Percentiles rank a stretch among this genome's conserved stretches.
Conservation (phyloP, 805 yeast species). For the Pichia rugopelliculosa region DNA sequence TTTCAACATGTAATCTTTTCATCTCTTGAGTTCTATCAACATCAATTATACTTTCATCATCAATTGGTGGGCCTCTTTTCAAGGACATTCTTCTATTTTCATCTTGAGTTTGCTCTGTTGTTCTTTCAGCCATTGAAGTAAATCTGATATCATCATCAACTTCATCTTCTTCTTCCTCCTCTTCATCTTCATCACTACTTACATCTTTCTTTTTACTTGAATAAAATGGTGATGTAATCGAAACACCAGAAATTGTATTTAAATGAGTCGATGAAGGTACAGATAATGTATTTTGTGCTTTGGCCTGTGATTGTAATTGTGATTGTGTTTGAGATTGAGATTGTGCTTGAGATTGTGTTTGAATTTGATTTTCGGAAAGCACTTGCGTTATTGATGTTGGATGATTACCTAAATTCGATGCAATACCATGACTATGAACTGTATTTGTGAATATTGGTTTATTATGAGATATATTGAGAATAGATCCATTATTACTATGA, state of each 20-base stretch:
- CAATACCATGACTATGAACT: constrained; percentile 10
- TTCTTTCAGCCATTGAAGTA: constrained; percentile 18
- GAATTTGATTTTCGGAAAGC: no score
- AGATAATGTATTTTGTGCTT: no score
- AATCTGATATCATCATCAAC: background rate
- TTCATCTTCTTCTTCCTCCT: background rate
- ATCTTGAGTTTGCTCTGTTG: constrained; percentile 23
- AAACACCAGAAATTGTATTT: constrained; percentile 32
- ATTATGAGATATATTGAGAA: constrained; percentile 10
- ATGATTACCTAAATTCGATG: background rate
- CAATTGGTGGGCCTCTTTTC: constrained; percentile 44
- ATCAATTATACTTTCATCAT: constrained; percentile 31
- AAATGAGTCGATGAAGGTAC: background rate
- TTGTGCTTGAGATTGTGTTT: constrained; percentile 3
- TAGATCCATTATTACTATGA: background rate
- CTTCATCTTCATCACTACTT: constrained; percentile 1
- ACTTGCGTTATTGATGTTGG: background rate
- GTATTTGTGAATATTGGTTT: constrained; percentile 8
- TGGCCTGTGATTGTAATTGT: constrained; percentile 1
- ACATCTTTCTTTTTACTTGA: background rate
- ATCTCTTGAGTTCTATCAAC: constrained; percentile 23
- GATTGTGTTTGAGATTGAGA: constrained; percentile 1
- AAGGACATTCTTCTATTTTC: constrained; percentile 28
- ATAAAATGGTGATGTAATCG: constrained; percentile 43
- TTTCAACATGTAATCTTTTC: constrained; percentile 28